Base-by-base conservation (phyloP, 495 filamentous ascomycete species). In the Echria macrotheca region DNA sequence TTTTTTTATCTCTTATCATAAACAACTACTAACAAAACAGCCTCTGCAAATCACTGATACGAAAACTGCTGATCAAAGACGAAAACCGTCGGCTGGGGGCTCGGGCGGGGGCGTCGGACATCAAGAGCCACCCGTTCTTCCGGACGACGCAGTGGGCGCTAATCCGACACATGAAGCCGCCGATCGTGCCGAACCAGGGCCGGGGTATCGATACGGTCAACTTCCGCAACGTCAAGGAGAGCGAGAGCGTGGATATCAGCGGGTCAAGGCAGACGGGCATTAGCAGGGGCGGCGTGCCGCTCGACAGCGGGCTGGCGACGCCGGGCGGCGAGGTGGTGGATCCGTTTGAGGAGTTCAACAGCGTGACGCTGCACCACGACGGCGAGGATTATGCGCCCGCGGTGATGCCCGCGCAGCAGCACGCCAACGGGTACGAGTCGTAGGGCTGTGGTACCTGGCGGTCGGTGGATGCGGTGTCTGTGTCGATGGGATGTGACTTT, bases 261-360 rank as follows among this genome's bases (percentile, higher is more conserved):
- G 84, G 80, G 11, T 71, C 80, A 10, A 77, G 72, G 54, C 60
- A 68, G 14, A 61, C 69, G 52, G 55, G 59, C 6, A 66, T 79
- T 59, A 85, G 84, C 58, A n/a, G n/a, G n/a, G n/a, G n/a, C n/a
- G 90, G 89, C 3, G 88, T 95, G 23, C 87, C 88, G 8, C 70
- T 96, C 54, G 88, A 95, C 57, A 88, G 83, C 18, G 89, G 87
- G 7, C 69, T 93, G 24, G 83, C 84, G 3, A 96, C 91, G 23
- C 90, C 93, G 8, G 89, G 84, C 28, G 86, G 76, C 28, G 91
- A 95, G 61, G 51, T 32, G 47, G 77, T 80, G n/a, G 93, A 98
- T 77, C 93, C 93, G 10, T 98, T 98, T 62, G 89, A 95, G 66
- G 94, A 97, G 64, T 98, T 98, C 65, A 98, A 98, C 68, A 95